A percentile compares a stretch with the other conserved stretches of the same genome.
Evolutionary conservation across 305 asterid species (phyloP).

Genomic region (Plantago coronopus): DNA sequence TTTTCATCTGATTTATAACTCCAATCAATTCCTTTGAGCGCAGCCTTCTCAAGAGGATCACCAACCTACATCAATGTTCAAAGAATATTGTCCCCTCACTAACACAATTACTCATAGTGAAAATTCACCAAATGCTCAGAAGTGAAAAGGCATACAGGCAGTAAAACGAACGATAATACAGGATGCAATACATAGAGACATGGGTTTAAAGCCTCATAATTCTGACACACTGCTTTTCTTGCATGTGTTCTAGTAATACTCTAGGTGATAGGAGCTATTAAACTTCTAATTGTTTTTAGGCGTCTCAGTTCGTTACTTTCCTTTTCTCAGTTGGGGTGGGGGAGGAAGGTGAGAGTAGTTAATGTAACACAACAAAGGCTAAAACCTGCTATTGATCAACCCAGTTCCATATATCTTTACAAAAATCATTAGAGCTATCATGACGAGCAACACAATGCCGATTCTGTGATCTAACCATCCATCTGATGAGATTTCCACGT

Average conservation of each 20-base stretch:
- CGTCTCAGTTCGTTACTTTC: too few relatives aligned
- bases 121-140: neutral
- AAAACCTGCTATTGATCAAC: neutral
- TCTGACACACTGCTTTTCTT: too few relatives aligned
- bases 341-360: too few relatives aligned
- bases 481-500: too few relatives aligned
- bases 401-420: neutral
- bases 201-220: too few relatives aligned
- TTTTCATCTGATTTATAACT: conserved; percentile 92
- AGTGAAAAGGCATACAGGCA: neutral
- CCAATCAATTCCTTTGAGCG: conserved; percentile 96
- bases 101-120: conserved; percentile 6
- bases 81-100: conserved; percentile 10
- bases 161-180: too few relatives aligned
- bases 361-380: too few relatives aligned
- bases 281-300: too few relatives aligned
- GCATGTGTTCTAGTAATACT: too few relatives aligned
- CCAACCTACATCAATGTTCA: conserved; percentile 64
- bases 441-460: neutral
- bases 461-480: too few relatives aligned
- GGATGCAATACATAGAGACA: neutral
- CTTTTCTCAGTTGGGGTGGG: too few relatives aligned
- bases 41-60: conserved; percentile 98
- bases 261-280: too few relatives aligned
- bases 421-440: neutral